Evolutionary conservation across 2,329 filamentous ascomycete genomes (phyloP).

Genomic region (Incumbomyces lentus): DNA sequence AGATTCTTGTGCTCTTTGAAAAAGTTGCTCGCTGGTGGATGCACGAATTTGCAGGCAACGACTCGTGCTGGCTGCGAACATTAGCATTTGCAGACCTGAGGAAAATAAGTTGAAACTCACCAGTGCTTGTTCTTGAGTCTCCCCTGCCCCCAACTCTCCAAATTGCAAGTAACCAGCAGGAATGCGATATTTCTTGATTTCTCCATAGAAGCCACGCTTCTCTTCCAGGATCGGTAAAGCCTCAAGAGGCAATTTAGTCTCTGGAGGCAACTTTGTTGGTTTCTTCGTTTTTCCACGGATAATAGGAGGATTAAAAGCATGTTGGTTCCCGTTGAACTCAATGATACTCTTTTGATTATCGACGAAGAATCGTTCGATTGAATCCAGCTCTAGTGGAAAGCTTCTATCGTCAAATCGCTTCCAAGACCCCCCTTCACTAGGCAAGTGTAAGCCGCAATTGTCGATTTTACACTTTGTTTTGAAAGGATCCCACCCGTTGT

Average conservation of each 20-base stretch:
- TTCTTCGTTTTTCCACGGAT: background rate
- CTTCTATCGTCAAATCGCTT: background rate
- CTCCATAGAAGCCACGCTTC: background rate
- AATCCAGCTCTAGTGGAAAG: background rate
- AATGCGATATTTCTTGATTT: background rate
- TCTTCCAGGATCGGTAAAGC: background rate
- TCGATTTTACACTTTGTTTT: background rate
- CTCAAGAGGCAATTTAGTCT: background rate
- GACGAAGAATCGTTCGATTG: background rate
- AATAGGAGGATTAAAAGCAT: background rate
- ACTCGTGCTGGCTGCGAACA: background rate
- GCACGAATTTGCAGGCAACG: background rate
- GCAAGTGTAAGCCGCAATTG: background rate
- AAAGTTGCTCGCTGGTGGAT: background rate
- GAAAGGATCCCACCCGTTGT: background rate
- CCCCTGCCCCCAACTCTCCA: background rate
- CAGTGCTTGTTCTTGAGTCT: background rate
- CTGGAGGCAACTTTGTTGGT: background rate
- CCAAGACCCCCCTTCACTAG: background rate
- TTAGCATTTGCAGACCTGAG: background rate
- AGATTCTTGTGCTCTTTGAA: background rate
- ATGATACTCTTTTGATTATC: background rate
- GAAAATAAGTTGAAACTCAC: background rate
- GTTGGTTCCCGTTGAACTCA: background rate
- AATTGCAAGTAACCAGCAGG: background rate